A percentile compares a stretch with the other conserved stretches of the same genome.
These are phyloP conservation scores for Eucalyptus cloeziana DNA, from an alignment of 345 rosid species.

Conservation along the genomic window DNA sequence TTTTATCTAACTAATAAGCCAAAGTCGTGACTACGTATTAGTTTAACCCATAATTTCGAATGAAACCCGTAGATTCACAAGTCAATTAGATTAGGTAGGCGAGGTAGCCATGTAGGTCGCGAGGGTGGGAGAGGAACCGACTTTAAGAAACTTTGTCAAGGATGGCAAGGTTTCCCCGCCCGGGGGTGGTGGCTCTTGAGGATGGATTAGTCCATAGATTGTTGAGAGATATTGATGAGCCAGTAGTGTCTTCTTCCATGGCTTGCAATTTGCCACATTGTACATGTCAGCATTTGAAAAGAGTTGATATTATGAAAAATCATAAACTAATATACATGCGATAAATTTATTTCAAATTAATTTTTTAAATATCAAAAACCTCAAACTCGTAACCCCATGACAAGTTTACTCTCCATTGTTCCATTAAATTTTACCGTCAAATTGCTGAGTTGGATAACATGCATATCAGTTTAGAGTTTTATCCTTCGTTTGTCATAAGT, in stretches of 20 bases:
- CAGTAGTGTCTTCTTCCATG: not conserved
- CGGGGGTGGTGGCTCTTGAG: no score
- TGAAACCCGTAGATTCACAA: not conserved
- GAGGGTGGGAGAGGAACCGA: not conserved
- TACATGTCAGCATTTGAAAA: not conserved
- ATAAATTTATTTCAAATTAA: no score
- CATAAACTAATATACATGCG: accelerated
- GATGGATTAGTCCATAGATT: not conserved
- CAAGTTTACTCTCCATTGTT: accelerated
- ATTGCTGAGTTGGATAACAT: no score
- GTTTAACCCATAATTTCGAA: no score
- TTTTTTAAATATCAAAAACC: no score
- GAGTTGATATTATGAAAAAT: no score
- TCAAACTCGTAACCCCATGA: accelerated
- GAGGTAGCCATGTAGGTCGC: not conserved
- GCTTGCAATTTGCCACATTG: not conserved
- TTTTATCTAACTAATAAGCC: not conserved
- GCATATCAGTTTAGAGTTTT: accelerated
- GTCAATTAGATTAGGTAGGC: not conserved
- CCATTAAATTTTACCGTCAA: no score
- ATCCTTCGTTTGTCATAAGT: no score
- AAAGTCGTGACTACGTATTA: not conserved
- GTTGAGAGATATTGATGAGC: not conserved
- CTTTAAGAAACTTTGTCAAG: no score
- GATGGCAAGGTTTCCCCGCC: not conserved